Conservation (phyloP, 2,329 filamentous ascomycete species). For the Aspergillus udagawae region DNA sequence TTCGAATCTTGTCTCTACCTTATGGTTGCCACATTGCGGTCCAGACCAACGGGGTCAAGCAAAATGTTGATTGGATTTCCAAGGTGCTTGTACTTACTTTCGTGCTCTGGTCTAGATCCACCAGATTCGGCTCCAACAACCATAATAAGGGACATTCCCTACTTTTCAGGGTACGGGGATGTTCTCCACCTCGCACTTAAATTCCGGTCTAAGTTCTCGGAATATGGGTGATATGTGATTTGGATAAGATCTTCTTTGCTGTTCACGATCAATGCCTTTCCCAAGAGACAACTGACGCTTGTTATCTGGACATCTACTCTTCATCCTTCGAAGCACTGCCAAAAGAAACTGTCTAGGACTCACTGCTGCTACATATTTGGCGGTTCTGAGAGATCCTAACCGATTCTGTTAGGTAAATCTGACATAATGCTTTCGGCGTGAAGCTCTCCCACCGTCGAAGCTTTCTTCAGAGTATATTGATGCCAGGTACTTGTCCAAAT, state of each 20-base stretch:
- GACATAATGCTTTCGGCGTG: constrained; percentile 7
- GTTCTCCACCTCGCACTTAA: constrained; percentile 3
- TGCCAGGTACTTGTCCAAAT: not conserved
- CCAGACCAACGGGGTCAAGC: not conserved
- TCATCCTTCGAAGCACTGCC: not conserved
- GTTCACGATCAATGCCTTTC: not conserved
- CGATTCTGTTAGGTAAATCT: constrained; percentile 3
- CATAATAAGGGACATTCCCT: not conserved
- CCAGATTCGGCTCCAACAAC: not conserved
- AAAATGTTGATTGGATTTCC: not conserved
- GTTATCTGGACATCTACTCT: not conserved
- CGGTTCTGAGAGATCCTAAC: not conserved
- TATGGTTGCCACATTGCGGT: not conserved
- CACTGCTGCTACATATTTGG: not conserved
- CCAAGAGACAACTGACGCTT: not conserved
- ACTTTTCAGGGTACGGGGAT: constrained; percentile 1
- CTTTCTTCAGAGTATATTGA: not conserved
- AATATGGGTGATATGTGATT: not conserved
- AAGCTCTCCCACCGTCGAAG: not conserved
- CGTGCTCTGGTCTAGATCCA: not conserved
- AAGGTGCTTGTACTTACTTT: not conserved
- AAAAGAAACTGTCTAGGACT: not conserved
- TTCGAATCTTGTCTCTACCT: not conserved
- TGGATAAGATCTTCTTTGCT: not conserved
- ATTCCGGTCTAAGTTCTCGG: constrained; percentile 4